phyloP scores from a whole-genome alignment of 1,284 basidiomycete species.

The Phellinidium pouzarii region DNA sequence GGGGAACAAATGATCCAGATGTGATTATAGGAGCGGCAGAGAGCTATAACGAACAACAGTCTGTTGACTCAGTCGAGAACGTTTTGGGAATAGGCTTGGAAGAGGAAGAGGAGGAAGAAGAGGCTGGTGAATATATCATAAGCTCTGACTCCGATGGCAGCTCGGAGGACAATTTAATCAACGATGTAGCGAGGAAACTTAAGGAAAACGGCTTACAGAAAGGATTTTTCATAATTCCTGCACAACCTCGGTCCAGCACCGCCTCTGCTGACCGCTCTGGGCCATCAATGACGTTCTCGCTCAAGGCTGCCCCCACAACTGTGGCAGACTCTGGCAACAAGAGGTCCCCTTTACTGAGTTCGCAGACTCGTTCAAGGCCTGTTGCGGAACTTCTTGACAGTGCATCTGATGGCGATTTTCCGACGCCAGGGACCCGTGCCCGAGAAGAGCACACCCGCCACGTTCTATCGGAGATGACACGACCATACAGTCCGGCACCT shows the following conservation, averaged over 20 bases:
- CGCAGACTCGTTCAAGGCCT: background rate
- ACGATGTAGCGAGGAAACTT: background rate
- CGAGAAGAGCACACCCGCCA: background rate
- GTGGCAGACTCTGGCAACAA: background rate
- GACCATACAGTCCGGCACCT: constrained; percentile 9
- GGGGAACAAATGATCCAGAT: background rate
- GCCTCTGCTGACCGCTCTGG: background rate
- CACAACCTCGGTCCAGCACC: background rate
- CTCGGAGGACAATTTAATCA: constrained; percentile 4
- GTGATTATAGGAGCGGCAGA: background rate
- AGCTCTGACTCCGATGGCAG: constrained; percentile 1
- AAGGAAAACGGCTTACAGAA: background rate
- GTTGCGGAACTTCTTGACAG: background rate
- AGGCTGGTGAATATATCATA: background rate
- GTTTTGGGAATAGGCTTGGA: background rate
- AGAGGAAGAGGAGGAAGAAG: constrained; percentile 4
- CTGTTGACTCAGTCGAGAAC: constrained; percentile 11
- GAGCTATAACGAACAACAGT: constrained; percentile 8
- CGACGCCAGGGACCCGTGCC: constrained; percentile 6
- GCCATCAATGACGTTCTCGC: background rate
- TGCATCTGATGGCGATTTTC: constrained; percentile 8
- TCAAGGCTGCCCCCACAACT: background rate
- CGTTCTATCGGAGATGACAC: background rate
- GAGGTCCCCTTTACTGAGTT: background rate
- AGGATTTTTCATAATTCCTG: background rate